Evolutionary conservation across 2,329 filamentous ascomycete species (phyloP).

Genomic region (Dothidotthia symphoricarpi): DNA sequence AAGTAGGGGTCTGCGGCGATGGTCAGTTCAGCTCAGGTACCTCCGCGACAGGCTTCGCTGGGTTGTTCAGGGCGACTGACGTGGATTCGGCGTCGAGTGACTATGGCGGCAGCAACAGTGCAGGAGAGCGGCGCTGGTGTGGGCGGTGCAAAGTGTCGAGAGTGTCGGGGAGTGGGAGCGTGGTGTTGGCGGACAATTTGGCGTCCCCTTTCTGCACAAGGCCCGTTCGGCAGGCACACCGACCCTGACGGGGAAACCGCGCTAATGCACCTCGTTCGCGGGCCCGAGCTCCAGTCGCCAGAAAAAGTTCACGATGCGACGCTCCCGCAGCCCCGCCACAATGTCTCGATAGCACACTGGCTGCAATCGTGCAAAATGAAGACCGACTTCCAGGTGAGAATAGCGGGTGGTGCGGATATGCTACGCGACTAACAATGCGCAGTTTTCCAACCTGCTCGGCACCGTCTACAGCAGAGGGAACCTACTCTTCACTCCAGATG

Average conservation of each 20-base stretch:
- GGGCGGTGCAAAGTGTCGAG: slow-evolving; percentile 8
- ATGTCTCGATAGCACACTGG: slow-evolving; percentile 12
- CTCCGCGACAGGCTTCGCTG: too few species aligned
- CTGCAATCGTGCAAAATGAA: slow-evolving; percentile 65
- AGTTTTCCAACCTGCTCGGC: slow-evolving; percentile 98
- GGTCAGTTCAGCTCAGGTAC: slow-evolving; percentile 22
- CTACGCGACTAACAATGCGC: slow-evolving; percentile 26
- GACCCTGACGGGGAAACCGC: slow-evolving; percentile 39
- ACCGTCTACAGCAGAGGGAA: slow-evolving; percentile 99
- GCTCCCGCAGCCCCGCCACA: slow-evolving; percentile 21
- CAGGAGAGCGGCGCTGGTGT: slow-evolving; percentile 6
- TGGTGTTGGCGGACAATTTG: slow-evolving; percentile 38
- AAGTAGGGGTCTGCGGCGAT: slow-evolving; percentile 17
- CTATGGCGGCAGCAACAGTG: slow-evolving; percentile 4
- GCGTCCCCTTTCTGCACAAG: slow-evolving; percentile 42
- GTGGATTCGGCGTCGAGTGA: neutral
- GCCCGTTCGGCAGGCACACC: slow-evolving; percentile 42
- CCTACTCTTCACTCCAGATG: slow-evolving; percentile 92
- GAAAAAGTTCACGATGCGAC: slow-evolving; percentile 39
- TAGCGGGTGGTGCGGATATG: slow-evolving; percentile 22
- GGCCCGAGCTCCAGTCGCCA: slow-evolving; percentile 27
- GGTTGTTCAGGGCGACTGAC: slow-evolving; percentile 6
- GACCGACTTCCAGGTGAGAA: slow-evolving; percentile 88
- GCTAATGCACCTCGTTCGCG: slow-evolving; percentile 24
- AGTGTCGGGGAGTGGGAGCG: slow-evolving; percentile 17